Base-by-base conservation (phyloP, 306 rosid species). In the Carpinus fangiana region DNA sequence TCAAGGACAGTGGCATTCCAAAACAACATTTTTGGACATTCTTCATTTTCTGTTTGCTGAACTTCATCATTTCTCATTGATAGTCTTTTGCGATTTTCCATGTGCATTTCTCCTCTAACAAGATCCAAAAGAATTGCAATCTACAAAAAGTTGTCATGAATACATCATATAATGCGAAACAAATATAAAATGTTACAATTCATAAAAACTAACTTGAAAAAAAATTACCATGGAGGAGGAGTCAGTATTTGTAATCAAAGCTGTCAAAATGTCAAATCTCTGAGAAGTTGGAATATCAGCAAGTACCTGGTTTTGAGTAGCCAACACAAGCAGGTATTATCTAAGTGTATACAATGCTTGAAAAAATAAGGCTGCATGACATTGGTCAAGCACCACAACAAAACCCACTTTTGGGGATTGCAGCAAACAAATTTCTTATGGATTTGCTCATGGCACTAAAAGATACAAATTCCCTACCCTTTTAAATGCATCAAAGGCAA, bases 201-300 rank as follows among this genome's bases (percentile, higher is more conserved):
- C 38, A 69, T 20, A 11, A 48, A 83, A 80, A 83, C 65, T 65
- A 70, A 72, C 23, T 80, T 65, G 13, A 77, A 79, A 68, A 68
- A 73, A 36, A 74, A 71, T 84, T 89, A 93, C 99, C 99, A 95
- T 91, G 38, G 98, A 90, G 80, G 99, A 75, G 65, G 98, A 90
- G 72, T 87, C 90, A 1, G 93, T 86, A 41, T 84, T 91, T 80
- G 72, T 82, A 82, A 95, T 93, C 84, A 93, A 81, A 2, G 93
- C 90, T 81, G 82, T 79, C 47, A 93, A 74, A 78, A 91, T 82
- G 87, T 95, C 93, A 18, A 91, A 84, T 78, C 94, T 91, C 73
- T 91, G 88, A 75, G 90, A 85, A 81, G 60, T 61, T 34, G 90
- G 96, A 82, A 95, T 76, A 81, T 90, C 93, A 26, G 91, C 89